Evolutionary conservation across 306 rosid genomes (phyloP), one percentile per base, ranked within the genome.

Genomic region (Sesbania bispinosa): DNA sequence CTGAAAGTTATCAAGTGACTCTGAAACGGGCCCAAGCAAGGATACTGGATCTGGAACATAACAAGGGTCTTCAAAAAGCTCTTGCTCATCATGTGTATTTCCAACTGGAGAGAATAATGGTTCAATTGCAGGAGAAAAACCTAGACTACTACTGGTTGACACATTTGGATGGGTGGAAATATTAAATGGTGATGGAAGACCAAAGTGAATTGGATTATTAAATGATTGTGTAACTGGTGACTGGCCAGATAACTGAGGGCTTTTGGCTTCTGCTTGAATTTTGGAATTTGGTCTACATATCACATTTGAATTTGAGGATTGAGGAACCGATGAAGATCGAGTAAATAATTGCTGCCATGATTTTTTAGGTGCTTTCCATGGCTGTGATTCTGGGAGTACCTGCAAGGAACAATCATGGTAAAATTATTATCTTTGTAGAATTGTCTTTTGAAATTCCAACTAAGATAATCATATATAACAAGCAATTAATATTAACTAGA

Each of bases 341-440:
- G 96, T 89, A 85, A 91, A 95, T 80, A 95, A 85, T 50, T 95
- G 99, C 75, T 95, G 97, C 99, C 99, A 95, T 6, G 99, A 86
- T 74, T 82, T 95, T 81, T 86, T 91, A 29, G 96, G 99, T 19
- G 85, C 85, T 66, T 82, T 50, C 77, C 84, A 84, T 48, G 96
- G 81, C 67, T 83, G 92, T 16, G 82, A 70, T 73, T 89, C 94
- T n/a, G 86, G 75, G 69, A 77, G 74, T 29, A 88, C 90, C 99
- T 95, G 87, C 96, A 88, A 69, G 36, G 58, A 76, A 69, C 77
- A 78, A 61, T 45, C 73, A 53, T 66, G 68, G 33, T 74, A 71
- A 84, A 35, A 51, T 27, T 33, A 27, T 67, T 30, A 75, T 63
- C 74, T 69, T 58, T 58, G 16, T n/a, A 52, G n/a, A 76, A 41